Evolutionary conservation across 768 basidiomycete genomes (phyloP), one percentile per base, ranked within the genome.

Genomic region (Ramaria sp.): DNA sequence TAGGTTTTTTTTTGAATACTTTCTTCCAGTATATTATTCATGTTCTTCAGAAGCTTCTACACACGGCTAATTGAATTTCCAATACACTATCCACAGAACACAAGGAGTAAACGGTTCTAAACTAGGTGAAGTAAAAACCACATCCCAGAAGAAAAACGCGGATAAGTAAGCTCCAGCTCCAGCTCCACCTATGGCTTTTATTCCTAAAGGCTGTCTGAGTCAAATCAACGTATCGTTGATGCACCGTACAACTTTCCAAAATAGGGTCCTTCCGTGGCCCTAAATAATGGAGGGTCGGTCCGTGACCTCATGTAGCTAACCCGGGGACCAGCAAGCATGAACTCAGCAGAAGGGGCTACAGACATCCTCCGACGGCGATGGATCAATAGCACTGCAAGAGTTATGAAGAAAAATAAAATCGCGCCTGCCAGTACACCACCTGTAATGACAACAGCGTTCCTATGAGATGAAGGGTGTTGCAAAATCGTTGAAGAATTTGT

Each of bases 281-380:
- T 8, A 25, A 44, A 55, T n/a, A 10, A 43, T 16, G n/a, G 30
- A 2, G 42, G 15, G 16, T 36, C 45, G 16, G 32, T 43, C 18
- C 24, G 32, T 34, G 16, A 32, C 42, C n/a, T 24, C 15, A 16
- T 34, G 41, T 37, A 42, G 28, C 16, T 7, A 39, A 22, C n/a
- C 41, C 52, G 27, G 18, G 12, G n/a, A 22, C 39, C 32, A 3
- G 13, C 32, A n/a, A 24, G 63, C 39, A 78, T 64, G 63, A 83
- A 83, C 58, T 82, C 81, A 16, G 79, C 71, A 15, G 81, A 81
- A 3, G 83, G 83, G 1, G 79, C 71, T n/a, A 67, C 70, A 49
- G 68, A 73, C 27, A 62, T 69, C 20, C 73, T 73, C 16, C 71
- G 68, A 39, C 73, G 75, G 12, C 52, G 49, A 38, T 44, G 56